Evolutionary conservation across 2,329 filamentous ascomycete genomes (phyloP).

Genomic region (Trichoderma oligosporum): DNA sequence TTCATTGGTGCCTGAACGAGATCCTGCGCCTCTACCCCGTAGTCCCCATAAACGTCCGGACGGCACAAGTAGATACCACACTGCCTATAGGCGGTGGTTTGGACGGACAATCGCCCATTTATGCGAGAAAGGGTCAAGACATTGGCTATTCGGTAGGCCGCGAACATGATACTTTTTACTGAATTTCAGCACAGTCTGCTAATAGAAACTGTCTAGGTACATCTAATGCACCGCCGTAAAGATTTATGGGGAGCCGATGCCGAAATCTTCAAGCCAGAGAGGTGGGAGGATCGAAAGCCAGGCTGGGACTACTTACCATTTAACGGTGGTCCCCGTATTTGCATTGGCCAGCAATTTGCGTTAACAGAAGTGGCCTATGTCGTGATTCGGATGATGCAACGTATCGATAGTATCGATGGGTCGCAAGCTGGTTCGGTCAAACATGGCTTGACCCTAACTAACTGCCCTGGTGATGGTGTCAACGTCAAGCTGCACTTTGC

Average conservation of each 20-base stretch:
- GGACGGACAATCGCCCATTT: slow-evolving; percentile 45
- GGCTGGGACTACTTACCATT: slow-evolving; percentile 30
- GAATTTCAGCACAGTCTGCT: not conserved
- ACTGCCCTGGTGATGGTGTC: slow-evolving; percentile 24
- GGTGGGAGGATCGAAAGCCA: slow-evolving; percentile 32
- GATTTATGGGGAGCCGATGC: slow-evolving; percentile 40
- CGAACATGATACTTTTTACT: not conserved
- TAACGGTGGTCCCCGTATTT: slow-evolving; percentile 29
- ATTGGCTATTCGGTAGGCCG: slow-evolving; percentile 35
- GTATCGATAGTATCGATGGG: slow-evolving; percentile 25
- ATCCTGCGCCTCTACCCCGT: slow-evolving; percentile 26
- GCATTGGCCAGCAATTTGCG: slow-evolving; percentile 30
- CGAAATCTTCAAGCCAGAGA: slow-evolving; percentile 40
- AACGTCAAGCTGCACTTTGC: slow-evolving; percentile 24
- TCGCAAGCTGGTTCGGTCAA: slow-evolving; percentile 22
- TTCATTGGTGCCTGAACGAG: slow-evolving; percentile 28
- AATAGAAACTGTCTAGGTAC: slow-evolving; percentile 18
- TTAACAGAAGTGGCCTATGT: slow-evolving; percentile 28
- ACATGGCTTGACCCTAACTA: slow-evolving; percentile 24
- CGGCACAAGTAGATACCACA: slow-evolving; percentile 39
- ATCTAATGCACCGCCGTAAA: slow-evolving; percentile 37
- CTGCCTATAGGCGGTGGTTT: slow-evolving; percentile 50
- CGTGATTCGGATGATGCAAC: slow-evolving; percentile 24
- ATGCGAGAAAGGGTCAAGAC: slow-evolving; percentile 45
- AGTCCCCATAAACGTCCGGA: slow-evolving; percentile 26